These are phyloP conservation scores for Chaetomiaceae sp. DNA, from an alignment of 2,329 filamentous ascomycete species.

Conservation along the genomic window DNA sequence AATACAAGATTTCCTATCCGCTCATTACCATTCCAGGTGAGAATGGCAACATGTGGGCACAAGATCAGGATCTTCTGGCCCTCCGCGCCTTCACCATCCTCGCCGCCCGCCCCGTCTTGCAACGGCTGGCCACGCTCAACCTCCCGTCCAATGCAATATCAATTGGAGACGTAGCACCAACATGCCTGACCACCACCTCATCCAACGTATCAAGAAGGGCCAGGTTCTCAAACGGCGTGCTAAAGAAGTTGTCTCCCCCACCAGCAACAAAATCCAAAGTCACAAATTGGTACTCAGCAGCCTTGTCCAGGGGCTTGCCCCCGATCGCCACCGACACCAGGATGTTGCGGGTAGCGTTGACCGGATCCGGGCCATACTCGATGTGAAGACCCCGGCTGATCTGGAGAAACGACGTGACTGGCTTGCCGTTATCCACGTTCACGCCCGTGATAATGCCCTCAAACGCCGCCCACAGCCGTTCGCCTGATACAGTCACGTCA, in stretches of 20 bases:
- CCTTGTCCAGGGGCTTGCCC: conserved; percentile 42
- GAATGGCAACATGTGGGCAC: no score
- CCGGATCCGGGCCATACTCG: conserved; percentile 50
- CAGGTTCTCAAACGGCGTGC: conserved; percentile 29
- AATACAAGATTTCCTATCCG: no score
- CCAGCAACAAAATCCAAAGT: conserved; percentile 60
- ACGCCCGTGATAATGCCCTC: conserved; percentile 53
- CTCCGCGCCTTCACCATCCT: conserved; percentile 1
- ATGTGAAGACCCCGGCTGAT: conserved; percentile 53
- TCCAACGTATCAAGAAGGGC: conserved; percentile 46
- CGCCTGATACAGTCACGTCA: conserved; percentile 49
- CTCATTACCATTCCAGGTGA: no score
- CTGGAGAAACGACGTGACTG: conserved; percentile 57
- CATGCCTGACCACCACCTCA: conserved; percentile 43
- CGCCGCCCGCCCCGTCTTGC: not conserved
- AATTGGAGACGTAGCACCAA: conserved; percentile 35
- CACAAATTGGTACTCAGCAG: conserved; percentile 48
- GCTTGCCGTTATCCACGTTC: conserved; percentile 49
- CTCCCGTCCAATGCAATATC: conserved; percentile 38
- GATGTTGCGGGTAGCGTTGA: conserved; percentile 38
- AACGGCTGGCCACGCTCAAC: conserved; percentile 26
- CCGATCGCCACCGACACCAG: conserved; percentile 50
- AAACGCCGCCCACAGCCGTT: conserved; percentile 51
- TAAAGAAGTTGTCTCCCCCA: conserved; percentile 57
- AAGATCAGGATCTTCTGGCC: not conserved